phyloP scores from a whole-genome alignment of 2,329 filamentous ascomycete species.

The Ceratocystis colombiana region DNA sequence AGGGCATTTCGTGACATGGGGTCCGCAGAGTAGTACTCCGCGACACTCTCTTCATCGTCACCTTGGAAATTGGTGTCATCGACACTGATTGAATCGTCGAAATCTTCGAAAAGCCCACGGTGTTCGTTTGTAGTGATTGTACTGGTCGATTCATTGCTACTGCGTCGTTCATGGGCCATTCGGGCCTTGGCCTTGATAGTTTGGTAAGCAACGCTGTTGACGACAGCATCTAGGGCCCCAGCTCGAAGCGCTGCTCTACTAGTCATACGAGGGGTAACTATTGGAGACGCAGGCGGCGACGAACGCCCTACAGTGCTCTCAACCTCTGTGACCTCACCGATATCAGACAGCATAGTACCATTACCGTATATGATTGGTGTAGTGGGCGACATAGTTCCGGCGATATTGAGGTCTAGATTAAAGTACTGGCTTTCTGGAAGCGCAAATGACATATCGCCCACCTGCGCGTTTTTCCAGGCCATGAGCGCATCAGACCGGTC shows the following conservation, averaged over 20 bases:
- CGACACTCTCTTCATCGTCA: conserved; percentile 57
- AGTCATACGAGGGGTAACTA: conserved; percentile 28
- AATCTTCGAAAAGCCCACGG: conserved; percentile 45
- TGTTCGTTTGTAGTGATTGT: conserved; percentile 47
- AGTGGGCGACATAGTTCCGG: conserved; percentile 42
- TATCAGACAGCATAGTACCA: conserved; percentile 59
- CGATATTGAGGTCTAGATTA: conserved; percentile 30
- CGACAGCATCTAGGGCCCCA: conserved; percentile 4
- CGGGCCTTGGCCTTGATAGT: conserved; percentile 32
- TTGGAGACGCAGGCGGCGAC: conserved; percentile 34
- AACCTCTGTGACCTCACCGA: conserved; percentile 48
- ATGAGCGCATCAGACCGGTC: conserved; percentile 43
- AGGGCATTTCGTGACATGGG: conserved; percentile 30
- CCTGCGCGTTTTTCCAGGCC: conserved; percentile 43
- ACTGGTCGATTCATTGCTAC: conserved; percentile 51
- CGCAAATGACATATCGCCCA: conserved; percentile 31
- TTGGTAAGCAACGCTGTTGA: conserved; percentile 36
- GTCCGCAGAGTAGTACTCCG: conserved; percentile 46
- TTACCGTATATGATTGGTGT: conserved; percentile 61
- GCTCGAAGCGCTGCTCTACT: conserved; percentile 29
- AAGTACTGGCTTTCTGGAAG: conserved; percentile 29
- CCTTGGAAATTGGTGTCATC: conserved; percentile 57
- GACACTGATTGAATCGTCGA: conserved; percentile 52
- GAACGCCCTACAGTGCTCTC: conserved; percentile 41
- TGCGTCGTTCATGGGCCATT: conserved; percentile 40